These are phyloP conservation scores for Trichoderma gracile DNA, from an alignment of 2,329 filamentous ascomycete species.

Conservation along the genomic window DNA sequence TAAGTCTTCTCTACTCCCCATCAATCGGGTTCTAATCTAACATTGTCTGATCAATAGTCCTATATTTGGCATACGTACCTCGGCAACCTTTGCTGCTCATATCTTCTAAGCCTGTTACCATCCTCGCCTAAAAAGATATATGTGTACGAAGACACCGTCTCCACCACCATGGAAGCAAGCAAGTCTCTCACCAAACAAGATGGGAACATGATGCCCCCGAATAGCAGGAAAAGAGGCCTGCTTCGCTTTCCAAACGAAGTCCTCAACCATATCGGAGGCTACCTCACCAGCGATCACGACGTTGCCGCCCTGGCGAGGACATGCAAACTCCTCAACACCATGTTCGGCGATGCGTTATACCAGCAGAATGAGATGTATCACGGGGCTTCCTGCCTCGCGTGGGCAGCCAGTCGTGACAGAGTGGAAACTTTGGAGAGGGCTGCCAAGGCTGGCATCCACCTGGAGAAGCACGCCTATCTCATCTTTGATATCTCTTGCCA, in stretches of 20 bases:
- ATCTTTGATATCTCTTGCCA: slow-evolving; percentile 9
- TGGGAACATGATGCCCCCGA: background rate
- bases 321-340: slow-evolving; percentile 7
- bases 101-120: background rate
- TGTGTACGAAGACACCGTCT: background rate
- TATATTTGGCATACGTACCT: background rate
- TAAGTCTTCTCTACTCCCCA: background rate
- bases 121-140: too few species aligned
- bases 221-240: background rate
- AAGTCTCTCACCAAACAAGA: background rate
- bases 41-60: background rate
- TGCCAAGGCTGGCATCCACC: slow-evolving; percentile 9
- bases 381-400: slow-evolving; percentile 8
- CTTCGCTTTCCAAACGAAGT: slow-evolving; percentile 18
- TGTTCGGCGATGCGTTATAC: slow-evolving; percentile 24
- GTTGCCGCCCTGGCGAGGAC: slow-evolving; percentile 16
- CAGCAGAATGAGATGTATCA: slow-evolving; percentile 8
- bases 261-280: slow-evolving; percentile 11
- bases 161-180: background rate
- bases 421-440: slow-evolving; percentile 9
- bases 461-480: slow-evolving; percentile 12
- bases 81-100: background rate
- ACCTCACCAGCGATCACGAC: slow-evolving; percentile 9
- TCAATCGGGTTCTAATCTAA: background rate
- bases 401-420: slow-evolving; percentile 15